Percentiles rank a stretch among this genome's conserved stretches.
phyloP scores from a whole-genome alignment of 2,329 filamentous ascomycete genomes.

The Zasmidium citrigriseum region DNA sequence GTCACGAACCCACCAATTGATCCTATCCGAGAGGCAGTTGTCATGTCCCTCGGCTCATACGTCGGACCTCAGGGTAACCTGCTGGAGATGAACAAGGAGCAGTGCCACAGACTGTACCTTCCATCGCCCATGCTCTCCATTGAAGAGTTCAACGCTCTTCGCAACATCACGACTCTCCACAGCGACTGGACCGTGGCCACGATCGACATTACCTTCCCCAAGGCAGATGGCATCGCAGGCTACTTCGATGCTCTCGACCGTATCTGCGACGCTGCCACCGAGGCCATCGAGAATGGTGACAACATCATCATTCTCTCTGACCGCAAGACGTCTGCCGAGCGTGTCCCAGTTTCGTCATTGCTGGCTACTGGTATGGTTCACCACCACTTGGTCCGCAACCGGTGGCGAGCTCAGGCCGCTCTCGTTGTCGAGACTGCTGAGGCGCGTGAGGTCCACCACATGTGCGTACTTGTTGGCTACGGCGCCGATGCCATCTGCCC shows the following conservation, averaged over 20 bases:
- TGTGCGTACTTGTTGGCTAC: conserved; percentile 96
- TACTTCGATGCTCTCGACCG: conserved; percentile 85
- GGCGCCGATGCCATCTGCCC: conserved; percentile 93
- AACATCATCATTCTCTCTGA: conserved; percentile 89
- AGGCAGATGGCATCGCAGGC: conserved; percentile 76
- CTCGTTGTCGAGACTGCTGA: conserved; percentile 90
- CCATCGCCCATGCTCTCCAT: conserved; percentile 88
- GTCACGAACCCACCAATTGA: conserved; percentile 98
- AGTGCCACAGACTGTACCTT: conserved; percentile 82
- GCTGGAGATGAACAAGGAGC: conserved; percentile 86
- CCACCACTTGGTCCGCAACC: conserved; percentile 92
- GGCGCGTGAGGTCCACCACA: conserved; percentile 95
- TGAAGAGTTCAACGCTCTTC: conserved; percentile 85
- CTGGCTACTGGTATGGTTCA: conserved; percentile 92
- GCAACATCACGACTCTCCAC: conserved; percentile 72
- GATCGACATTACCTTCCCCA: conserved; percentile 92
- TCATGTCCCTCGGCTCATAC: conserved; percentile 97
- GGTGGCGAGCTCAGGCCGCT: conserved; percentile 87
- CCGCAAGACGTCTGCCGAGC: conserved; percentile 77
- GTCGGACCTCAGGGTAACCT: conserved; percentile 95
- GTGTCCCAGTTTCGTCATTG: conserved; percentile 81
- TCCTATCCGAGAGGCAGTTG: conserved; percentile 93
- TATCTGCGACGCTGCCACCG: conserved; percentile 82
- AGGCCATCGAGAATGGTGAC: conserved; percentile 79
- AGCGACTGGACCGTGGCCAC: conserved; percentile 82